These are phyloP conservation scores for Solanum infundibuliforme DNA, from an alignment of 257 asterid species.

Conservation along the genomic window DNA sequence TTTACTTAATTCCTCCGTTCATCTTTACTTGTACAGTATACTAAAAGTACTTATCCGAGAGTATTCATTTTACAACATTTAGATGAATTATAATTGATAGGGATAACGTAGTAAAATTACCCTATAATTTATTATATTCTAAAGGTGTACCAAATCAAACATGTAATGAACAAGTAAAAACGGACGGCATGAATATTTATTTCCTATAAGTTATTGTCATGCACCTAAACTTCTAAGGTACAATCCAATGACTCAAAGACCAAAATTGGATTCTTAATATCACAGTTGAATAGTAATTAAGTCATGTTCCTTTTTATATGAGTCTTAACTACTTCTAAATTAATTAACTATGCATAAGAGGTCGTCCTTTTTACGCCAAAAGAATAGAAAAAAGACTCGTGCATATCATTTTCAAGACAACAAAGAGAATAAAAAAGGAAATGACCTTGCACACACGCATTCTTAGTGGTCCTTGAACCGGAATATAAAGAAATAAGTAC, in stretches of 20 bases:
- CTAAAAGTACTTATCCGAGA: no score
- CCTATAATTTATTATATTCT: no score
- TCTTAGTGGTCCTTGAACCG: neutral
- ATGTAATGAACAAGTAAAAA: no score
- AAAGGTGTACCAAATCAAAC: no score
- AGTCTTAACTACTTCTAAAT: neutral
- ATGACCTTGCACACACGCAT: neutral
- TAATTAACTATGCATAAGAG: neutral
- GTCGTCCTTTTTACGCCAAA: neutral
- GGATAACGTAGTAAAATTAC: no score
- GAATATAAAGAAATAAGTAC: neutral
- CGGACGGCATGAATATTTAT: neutral
- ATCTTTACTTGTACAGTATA: no score
- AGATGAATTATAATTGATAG: no score
- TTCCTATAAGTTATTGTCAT: neutral
- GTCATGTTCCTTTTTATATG: neutral
- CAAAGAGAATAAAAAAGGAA: neutral
- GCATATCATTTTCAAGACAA: neutral
- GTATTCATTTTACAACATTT: no score
- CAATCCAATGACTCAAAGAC: neutral
- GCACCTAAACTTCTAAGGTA: neutral
- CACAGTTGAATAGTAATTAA: neutral
- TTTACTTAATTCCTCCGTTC: no score
- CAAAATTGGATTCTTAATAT: neutral
- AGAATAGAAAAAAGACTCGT: neutral